A percentile compares a stretch with the other conserved stretches of the same genome.
phyloP scores from a whole-genome alignment of 495 filamentous ascomycete genomes.

The Penicillium salamii region DNA sequence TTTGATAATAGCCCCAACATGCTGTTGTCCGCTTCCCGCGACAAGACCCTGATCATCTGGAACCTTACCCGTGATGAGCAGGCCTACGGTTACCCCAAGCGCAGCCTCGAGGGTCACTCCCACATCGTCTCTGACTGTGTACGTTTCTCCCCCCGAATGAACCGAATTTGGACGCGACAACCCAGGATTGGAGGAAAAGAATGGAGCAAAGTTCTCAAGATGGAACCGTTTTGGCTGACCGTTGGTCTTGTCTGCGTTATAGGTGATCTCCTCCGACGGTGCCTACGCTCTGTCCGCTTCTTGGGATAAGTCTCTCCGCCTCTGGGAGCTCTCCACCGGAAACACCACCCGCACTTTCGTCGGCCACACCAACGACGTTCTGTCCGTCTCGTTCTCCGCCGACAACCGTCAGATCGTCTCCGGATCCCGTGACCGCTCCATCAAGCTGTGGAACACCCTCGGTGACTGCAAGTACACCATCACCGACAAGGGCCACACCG shows the following conservation, averaged over 20 bases:
- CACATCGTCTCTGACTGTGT: slow-evolving; percentile 99
- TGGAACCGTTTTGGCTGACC: slow-evolving; percentile 35
- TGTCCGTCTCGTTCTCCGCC: slow-evolving; percentile 99
- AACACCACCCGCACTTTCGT: slow-evolving; percentile 96
- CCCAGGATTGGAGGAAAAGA: slow-evolving; percentile 9
- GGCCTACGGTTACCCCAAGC: slow-evolving; percentile 97
- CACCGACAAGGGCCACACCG: slow-evolving; percentile 98
- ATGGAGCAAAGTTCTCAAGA: slow-evolving; percentile 9
- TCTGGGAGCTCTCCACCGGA: slow-evolving; percentile 97
- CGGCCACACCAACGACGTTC: slow-evolving; percentile 98
- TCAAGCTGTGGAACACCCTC: slow-evolving; percentile 99
- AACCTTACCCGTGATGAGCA: slow-evolving; percentile 98
- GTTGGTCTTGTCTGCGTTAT: slow-evolving; percentile 28
- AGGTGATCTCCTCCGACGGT: slow-evolving; percentile 99
- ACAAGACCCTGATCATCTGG: slow-evolving; percentile 99
- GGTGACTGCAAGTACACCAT: slow-evolving; percentile 99
- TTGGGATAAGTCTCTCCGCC: slow-evolving; percentile 99
- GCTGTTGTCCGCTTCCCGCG: slow-evolving; percentile 94
- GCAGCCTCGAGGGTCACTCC: slow-evolving; percentile 95
- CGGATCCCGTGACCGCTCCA: slow-evolving; percentile 93
- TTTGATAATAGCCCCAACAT: slow-evolving; percentile 85
- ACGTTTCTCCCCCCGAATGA: slow-evolving; percentile 44
- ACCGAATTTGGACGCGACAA: slow-evolving; percentile 16
- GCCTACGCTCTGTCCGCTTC: slow-evolving; percentile 98
- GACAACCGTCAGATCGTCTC: slow-evolving; percentile 99